Percentiles rank a stretch among this genome's conserved stretches.
phyloP scores from a whole-genome alignment of 495 filamentous ascomycete species.

The Platismatia glauca region DNA sequence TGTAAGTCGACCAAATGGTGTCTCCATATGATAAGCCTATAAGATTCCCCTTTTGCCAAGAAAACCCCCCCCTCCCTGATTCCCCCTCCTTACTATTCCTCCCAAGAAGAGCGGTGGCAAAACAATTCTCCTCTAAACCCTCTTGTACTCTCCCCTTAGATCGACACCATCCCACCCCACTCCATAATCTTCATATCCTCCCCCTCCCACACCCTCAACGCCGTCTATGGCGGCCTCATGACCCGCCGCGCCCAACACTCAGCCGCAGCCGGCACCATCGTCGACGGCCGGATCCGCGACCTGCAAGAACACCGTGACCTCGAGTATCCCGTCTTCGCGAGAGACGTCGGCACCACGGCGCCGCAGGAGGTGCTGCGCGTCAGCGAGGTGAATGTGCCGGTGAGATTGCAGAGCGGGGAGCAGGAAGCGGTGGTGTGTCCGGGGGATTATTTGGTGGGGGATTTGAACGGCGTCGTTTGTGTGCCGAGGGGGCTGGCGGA shows the following conservation, averaged over 20 bases:
- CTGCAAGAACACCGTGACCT: conserved; percentile 50
- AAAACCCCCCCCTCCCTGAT: neutral
- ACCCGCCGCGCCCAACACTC: conserved; percentile 40
- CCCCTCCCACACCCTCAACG: conserved; percentile 43
- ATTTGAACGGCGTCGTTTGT: conserved; percentile 48
- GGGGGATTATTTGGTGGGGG: conserved; percentile 50
- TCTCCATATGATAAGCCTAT: neutral
- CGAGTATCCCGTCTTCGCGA: conserved; percentile 42
- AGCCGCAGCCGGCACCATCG: conserved; percentile 37
- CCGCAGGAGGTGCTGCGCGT: conserved; percentile 39
- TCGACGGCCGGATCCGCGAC: conserved; percentile 52
- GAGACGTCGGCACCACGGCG: conserved; percentile 44
- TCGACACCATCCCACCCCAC: conserved; percentile 43
- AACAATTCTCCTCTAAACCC: neutral
- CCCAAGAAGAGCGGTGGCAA: neutral
- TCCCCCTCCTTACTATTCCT: no score
- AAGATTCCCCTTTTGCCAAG: neutral
- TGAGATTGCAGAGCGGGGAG: conserved; percentile 29
- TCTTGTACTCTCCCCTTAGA: conserved; percentile 28
- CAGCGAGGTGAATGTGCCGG: conserved; percentile 35
- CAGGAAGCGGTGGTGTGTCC: conserved; percentile 43
- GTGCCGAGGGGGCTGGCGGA: conserved; percentile 37
- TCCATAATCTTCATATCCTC: conserved; percentile 50
- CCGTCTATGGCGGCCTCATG: conserved; percentile 54
- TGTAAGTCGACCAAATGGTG: conserved; percentile 25